Percentiles rank a stretch among this genome's conserved stretches.
These are phyloP conservation scores for Aspergillus haitiensis DNA, from an alignment of 495 filamentous ascomycete genomes.

Conservation along the genomic window DNA sequence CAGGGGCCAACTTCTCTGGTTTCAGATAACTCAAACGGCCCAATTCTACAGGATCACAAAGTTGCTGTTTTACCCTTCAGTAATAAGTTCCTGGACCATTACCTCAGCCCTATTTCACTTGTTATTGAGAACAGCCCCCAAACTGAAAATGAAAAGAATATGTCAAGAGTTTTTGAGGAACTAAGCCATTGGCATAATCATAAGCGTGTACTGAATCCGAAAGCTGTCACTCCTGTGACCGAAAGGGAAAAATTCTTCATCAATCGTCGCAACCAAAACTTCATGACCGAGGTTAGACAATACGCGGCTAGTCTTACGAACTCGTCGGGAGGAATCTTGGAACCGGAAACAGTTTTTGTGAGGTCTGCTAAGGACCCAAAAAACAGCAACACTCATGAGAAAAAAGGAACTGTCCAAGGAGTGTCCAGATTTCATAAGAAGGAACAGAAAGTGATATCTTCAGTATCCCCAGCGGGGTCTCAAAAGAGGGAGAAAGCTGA, in stretches of 20 bases:
- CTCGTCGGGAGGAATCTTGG: constrained; percentile 58
- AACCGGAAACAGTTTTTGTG: constrained; percentile 55
- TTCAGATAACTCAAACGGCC: not conserved
- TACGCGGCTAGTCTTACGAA: constrained; percentile 74
- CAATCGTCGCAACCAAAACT: constrained; percentile 26
- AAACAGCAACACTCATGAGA: constrained; percentile 2
- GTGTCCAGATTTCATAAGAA: not conserved
- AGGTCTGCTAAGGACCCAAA: constrained; percentile 21
- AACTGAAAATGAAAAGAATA: constrained; percentile 1
- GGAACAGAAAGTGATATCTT: not conserved
- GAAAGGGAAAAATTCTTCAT: constrained; percentile 8
- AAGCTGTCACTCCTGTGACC: constrained; percentile 19
- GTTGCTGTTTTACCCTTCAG: constrained; percentile 22
- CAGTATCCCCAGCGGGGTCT: not conserved
- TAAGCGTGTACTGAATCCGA: constrained; percentile 45
- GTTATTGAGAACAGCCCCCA: constrained; percentile 26
- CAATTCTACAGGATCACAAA: not conserved
- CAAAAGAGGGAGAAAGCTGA: not conserved
- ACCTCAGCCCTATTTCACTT: constrained; percentile 55
- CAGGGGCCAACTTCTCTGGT: not conserved
- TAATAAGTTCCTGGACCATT: constrained; percentile 50
- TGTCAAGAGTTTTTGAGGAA: constrained; percentile 53
- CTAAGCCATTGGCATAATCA: constrained; percentile 67
- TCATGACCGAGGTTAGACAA: constrained; percentile 53
- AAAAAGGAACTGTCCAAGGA: not conserved